phyloP scores from a whole-genome alignment of 805 yeast species.

The Nakazawaea ishiwadae region DNA sequence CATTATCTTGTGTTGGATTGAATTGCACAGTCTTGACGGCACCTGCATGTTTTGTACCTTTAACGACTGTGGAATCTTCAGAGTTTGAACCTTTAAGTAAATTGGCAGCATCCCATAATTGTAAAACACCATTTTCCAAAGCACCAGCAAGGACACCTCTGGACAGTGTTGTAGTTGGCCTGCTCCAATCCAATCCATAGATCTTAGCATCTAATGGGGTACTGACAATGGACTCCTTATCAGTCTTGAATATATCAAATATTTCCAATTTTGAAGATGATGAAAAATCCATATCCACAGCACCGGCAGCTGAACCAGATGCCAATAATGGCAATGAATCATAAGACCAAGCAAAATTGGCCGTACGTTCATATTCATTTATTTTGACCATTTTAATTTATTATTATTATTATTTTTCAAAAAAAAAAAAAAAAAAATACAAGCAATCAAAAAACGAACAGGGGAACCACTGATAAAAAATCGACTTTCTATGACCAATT shows the following conservation, averaged over 20 bases:
- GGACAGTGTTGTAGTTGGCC: constrained; percentile 42
- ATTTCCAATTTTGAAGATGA: constrained; percentile 74
- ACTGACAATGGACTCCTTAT: constrained; percentile 35
- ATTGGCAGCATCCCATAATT: constrained; percentile 66
- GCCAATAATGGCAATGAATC: constrained; percentile 72
- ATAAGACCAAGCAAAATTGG: constrained; percentile 96
- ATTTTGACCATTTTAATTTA: constrained; percentile 62
- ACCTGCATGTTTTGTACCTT: constrained; percentile 57
- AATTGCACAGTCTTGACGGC: constrained; percentile 71
- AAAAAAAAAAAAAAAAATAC: not conserved
- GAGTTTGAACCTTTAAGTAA: constrained; percentile 38
- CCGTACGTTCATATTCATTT: constrained; percentile 77
- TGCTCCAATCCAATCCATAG: constrained; percentile 82
- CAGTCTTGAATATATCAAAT: constrained; percentile 57
- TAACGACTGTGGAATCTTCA: constrained; percentile 42
- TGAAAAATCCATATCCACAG: constrained; percentile 84
- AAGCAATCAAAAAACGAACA: no score
- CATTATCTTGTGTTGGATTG: constrained; percentile 66
- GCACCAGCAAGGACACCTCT: constrained; percentile 78
- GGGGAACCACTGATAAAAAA: no score
- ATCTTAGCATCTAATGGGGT: constrained; percentile 56
- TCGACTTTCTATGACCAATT: no score
- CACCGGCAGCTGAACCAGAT: constrained; percentile 94
- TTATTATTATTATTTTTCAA: not conserved
- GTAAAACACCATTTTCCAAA: constrained; percentile 74